Percentiles rank a stretch among this genome's conserved stretches.
These are phyloP conservation scores for Blastomyces parvus DNA, from an alignment of 2,329 filamentous ascomycete genomes.

Conservation along the genomic window DNA sequence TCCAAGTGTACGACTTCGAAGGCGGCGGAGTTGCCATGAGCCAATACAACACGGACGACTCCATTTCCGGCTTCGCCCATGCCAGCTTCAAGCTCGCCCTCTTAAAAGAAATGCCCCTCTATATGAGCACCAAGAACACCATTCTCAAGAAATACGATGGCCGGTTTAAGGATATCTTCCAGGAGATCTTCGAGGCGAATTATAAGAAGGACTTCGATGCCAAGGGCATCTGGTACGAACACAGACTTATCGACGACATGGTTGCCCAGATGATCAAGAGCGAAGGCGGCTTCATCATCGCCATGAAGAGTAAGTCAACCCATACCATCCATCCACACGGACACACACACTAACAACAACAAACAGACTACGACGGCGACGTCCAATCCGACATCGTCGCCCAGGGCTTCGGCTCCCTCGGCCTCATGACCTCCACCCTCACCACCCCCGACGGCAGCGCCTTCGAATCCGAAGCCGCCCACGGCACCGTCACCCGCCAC, in stretches of 20 bases:
- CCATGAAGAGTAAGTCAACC: conserved; percentile 70
- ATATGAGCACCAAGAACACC: conserved; percentile 99
- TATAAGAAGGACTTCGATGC: conserved; percentile 86
- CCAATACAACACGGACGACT: conserved; percentile 97
- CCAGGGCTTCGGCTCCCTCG: conserved; percentile 94
- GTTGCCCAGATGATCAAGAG: conserved; percentile 99
- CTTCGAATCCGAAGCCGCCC: conserved; percentile 94
- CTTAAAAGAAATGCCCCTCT: conserved; percentile 78
- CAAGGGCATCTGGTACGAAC: conserved; percentile 97
- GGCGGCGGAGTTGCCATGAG: conserved; percentile 80
- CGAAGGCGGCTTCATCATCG: conserved; percentile 91
- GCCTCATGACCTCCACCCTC: conserved; percentile 96
- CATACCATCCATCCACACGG: not conserved
- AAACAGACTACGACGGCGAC: conserved; percentile 89
- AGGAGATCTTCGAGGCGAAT: conserved; percentile 80
- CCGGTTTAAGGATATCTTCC: conserved; percentile 98
- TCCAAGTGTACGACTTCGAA: conserved; percentile 87
- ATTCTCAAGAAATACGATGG: conserved; percentile 99
- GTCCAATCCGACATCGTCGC: conserved; percentile 98
- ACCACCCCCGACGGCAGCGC: conserved; percentile 95
- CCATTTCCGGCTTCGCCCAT: conserved; percentile 89
- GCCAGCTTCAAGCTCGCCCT: conserved; percentile 94
- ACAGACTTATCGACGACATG: conserved; percentile 98
- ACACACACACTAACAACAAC: conserved; percentile 9
- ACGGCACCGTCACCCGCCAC: conserved; percentile 96